Evolutionary conservation across 192 early-diverging fungal species (phyloP).

Genomic region (Coemansia erecta): DNA sequence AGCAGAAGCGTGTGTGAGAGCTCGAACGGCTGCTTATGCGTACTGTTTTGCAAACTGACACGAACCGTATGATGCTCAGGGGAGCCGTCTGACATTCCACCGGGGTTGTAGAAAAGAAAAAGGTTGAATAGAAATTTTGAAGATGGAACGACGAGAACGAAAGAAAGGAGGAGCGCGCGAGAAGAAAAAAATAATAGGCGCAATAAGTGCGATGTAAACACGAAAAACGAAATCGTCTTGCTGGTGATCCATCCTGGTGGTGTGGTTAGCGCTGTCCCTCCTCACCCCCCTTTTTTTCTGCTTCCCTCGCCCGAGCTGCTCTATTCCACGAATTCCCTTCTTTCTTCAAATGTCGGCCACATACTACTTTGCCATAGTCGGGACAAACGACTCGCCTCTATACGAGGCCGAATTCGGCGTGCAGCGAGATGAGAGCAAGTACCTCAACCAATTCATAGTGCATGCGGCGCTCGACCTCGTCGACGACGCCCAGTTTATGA

Average conservation of each 20-base stretch:
- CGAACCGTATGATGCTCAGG: slow-evolving; percentile 13
- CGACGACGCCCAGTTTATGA: slow-evolving; percentile 91
- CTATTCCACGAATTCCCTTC: background rate
- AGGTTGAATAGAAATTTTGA: background rate
- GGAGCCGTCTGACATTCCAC: slow-evolving; percentile 26
- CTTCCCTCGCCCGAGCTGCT: background rate
- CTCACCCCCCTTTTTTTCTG: background rate
- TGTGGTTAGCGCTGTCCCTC: background rate
- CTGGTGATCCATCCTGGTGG: too few relatives aligned
- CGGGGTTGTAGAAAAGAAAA: background rate
- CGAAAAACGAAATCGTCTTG: background rate
- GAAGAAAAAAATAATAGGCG: too few relatives aligned
- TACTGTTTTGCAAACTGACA: slow-evolving; percentile 9
- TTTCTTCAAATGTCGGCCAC: slow-evolving; percentile 2
- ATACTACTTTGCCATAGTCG: slow-evolving; percentile 28
- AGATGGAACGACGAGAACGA: background rate
- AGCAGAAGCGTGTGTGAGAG: slow-evolving; percentile 21
- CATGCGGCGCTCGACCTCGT: slow-evolving; percentile 97
- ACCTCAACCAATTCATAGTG: slow-evolving; percentile 95
- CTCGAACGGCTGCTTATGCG: background rate
- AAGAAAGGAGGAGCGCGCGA: background rate
- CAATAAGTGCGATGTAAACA: background rate
- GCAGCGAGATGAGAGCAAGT: slow-evolving; percentile 65
- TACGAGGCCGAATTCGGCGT: slow-evolving; percentile 89
- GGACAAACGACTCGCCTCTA: slow-evolving; percentile 91